Conservation (phyloP, 129 eudicot genomes). For the Flaveria bidentis region DNA sequence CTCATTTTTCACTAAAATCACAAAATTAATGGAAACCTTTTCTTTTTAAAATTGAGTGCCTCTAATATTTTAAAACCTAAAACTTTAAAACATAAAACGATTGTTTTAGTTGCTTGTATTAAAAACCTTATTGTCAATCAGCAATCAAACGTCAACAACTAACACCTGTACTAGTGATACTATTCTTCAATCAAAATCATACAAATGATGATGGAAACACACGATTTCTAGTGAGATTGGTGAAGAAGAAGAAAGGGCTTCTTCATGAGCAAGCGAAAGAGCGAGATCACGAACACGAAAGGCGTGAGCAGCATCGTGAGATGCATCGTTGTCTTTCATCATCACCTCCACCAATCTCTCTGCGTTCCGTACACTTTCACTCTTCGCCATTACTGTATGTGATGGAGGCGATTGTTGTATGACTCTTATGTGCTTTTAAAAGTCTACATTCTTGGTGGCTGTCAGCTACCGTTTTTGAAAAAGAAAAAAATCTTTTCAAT, state of each 20-base stretch:
- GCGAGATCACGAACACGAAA: constrained; percentile 85
- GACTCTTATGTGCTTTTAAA: not conserved
- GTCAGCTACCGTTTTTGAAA: no score
- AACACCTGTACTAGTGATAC: not conserved
- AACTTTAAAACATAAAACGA: no score
- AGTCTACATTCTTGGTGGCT: not conserved
- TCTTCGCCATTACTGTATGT: constrained; percentile 40
- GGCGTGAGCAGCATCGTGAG: constrained; percentile 88
- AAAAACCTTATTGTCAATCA: not conserved
- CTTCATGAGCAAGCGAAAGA: constrained; percentile 76
- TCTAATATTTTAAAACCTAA: no score
- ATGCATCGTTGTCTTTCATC: constrained; percentile 88
- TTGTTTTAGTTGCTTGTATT: no score
- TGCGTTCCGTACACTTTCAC: constrained; percentile 51
- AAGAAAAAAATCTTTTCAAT: no score
- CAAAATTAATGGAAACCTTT: no score
- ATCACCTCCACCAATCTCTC: constrained; percentile 63
- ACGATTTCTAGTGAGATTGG: constrained; percentile 65
- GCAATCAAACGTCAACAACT: constrained; percentile 4
- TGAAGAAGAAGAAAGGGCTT: constrained; percentile 60
- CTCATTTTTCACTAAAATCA: no score
- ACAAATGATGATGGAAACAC: not conserved
- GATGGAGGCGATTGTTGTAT: not conserved
- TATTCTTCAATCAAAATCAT: not conserved
- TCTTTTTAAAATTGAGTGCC: no score